Evolutionary conservation across 1,284 basidiomycete species (phyloP), one percentile per base, ranked within the genome.

Genomic region (Microbotryum scabiosae): DNA sequence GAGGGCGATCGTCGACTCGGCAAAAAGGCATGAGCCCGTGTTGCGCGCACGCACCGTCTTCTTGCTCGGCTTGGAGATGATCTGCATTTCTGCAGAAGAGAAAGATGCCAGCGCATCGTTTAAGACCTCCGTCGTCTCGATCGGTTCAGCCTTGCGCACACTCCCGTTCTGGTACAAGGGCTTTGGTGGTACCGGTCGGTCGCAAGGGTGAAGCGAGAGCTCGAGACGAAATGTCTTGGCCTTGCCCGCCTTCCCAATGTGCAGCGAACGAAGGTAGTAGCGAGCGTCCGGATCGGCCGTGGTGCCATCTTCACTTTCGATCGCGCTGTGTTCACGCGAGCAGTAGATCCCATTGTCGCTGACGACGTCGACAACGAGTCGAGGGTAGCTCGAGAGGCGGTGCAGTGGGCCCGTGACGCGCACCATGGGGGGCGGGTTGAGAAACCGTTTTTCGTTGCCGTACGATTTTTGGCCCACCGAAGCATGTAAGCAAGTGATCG

Each of bases 31-130:
- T 20, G 88, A 91, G 12, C 88, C 85, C 71, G 92, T 88, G 73
- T 91, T 92, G 72, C 91, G 85, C 65, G 92, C 92, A 78, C 94
- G 94, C 62, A 90, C 89, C 1, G 91, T 94, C 81, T 94, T 94
- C 80, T 93, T 91, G 52, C 90, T 93, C 32, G 92, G 92, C 76
- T 97, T 97, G 71, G 92, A 96, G 73, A 97, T 93, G 77, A 96
- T 90, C 49, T 87, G 86, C 69, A 97, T 86, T 52, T 90, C 88
- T 47, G 88, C 85, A 28, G 90, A 96, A 74, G 89, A 84, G 78
- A 97, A 92, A 28, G 87, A 85, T 8, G 88, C 89, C 30, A 56
- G 48, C 9, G 49, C 23, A 2, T 53, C 36, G 36, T 41, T 41
- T n/a, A 43, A 49, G 46, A 9, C n/a, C 44, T 23, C 36, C 21